A percentile compares a stretch with the other conserved stretches of the same genome.
phyloP scores from a whole-genome alignment of 23 red algal genomes.

The Chondrus crispus region DNA sequence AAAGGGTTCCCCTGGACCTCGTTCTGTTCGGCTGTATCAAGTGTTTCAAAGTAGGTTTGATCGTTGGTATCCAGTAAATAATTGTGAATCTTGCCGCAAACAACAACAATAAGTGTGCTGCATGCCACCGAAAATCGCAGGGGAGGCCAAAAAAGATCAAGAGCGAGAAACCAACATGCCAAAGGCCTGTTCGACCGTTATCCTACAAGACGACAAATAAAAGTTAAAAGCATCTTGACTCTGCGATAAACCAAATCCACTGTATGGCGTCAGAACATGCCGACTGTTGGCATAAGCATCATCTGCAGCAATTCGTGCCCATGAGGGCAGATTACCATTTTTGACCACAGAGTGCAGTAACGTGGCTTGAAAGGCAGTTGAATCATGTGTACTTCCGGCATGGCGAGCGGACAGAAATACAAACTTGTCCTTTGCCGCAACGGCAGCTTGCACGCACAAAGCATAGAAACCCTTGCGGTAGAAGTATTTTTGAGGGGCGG shows the following conservation, averaged over 20 bases:
- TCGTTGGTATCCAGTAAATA: too few relatives aligned
- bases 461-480: neutral
- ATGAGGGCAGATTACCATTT: neutral
- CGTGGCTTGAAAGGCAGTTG: neutral
- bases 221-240: neutral
- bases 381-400: neutral
- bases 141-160: neutral
- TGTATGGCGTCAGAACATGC: neutral
- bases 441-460: neutral
- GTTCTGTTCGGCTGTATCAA: too few relatives aligned
- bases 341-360: neutral
- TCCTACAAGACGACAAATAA: neutral
- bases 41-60: too few relatives aligned
- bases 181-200: constrained; percentile 10
- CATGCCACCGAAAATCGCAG: neutral
- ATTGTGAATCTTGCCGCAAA: too few relatives aligned
- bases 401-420: neutral
- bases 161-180: neutral
- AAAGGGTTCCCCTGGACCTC: too few relatives aligned
- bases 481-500: neutral
- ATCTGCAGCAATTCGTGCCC: neutral
- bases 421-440: neutral
- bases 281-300: neutral
- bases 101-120: too few relatives aligned
- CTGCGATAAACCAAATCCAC: neutral